Evolutionary conservation across 2,329 filamentous ascomycete genomes (phyloP).

Genomic region (Fusarium sp.): DNA sequence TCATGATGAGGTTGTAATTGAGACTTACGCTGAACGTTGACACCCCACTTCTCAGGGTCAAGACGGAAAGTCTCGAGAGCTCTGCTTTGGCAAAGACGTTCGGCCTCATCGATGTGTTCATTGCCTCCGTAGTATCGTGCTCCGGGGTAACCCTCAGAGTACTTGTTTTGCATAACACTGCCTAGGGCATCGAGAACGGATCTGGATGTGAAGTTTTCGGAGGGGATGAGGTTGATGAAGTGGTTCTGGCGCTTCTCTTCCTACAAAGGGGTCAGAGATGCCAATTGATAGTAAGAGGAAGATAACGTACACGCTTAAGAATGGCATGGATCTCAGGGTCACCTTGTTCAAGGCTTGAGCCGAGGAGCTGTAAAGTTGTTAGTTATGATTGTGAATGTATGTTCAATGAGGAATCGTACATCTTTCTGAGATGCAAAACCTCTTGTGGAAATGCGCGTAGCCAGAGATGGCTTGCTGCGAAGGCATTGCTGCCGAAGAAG

Average conservation of each 20-base stretch:
- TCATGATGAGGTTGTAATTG: background rate
- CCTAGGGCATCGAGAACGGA: conserved; percentile 88
- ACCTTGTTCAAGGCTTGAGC: conserved; percentile 79
- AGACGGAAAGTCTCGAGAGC: conserved; percentile 87
- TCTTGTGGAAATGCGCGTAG: conserved; percentile 35
- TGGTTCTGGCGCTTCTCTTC: conserved; percentile 95
- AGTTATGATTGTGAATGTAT: background rate
- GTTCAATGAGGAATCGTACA: conserved; percentile 6
- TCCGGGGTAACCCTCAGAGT: conserved; percentile 96
- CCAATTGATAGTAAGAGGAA: background rate
- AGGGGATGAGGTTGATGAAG: conserved; percentile 95
- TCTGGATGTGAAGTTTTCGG: conserved; percentile 92
- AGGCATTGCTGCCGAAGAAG: conserved; percentile 45
- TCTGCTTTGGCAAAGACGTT: conserved; percentile 86
- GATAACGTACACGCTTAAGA: conserved; percentile 77
- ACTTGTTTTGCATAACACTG: conserved; percentile 97
- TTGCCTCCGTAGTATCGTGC: conserved; percentile 96
- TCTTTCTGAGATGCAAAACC: conserved; percentile 43
- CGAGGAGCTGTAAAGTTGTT: conserved; percentile 72
- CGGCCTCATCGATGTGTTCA: conserved; percentile 90
- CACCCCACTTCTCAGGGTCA: conserved; percentile 87
- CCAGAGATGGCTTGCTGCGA: conserved; percentile 42
- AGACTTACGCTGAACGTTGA: conserved; percentile 87
- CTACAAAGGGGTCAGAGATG: conserved; percentile 56
- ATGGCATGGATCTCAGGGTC: conserved; percentile 88